Evolutionary conservation across 257 asterid species (phyloP).

Genomic region (Rhazya stricta): DNA sequence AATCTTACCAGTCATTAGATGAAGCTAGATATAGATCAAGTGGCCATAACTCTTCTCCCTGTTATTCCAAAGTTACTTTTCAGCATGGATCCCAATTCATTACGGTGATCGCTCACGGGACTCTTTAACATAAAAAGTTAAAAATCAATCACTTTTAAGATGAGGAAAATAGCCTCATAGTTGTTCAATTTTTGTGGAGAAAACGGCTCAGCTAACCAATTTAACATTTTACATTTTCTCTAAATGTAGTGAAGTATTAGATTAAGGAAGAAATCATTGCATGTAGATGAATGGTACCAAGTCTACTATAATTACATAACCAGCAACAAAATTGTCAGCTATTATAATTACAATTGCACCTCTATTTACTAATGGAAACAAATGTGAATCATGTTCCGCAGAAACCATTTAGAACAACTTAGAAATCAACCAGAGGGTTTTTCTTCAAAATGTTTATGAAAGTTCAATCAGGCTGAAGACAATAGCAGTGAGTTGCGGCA

Average conservation of each 20-base stretch:
- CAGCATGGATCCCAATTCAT: not conserved
- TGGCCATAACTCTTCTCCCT: not conserved
- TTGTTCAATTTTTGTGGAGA: not conserved
- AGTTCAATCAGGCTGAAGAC: not conserved
- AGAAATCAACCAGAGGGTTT: not conserved
- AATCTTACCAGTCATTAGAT: too few relatives aligned
- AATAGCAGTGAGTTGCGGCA: not conserved
- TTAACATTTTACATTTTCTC: not conserved
- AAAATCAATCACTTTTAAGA: too few relatives aligned
- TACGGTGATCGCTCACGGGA: not conserved
- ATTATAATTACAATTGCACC: not conserved
- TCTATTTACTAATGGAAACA: not conserved
- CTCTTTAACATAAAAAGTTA: too few relatives aligned
- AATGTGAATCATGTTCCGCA: not conserved
- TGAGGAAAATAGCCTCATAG: too few relatives aligned
- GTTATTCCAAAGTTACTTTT: not conserved
- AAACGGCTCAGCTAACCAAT: not conserved
- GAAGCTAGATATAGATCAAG: not conserved
- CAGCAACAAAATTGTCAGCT: not conserved
- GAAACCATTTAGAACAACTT: not conserved
- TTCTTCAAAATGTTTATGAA: slow-evolving; percentile 2
- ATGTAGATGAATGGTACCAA: not conserved
- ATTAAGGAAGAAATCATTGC: not conserved
- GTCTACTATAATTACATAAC: not conserved
- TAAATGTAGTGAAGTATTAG: not conserved